Evolutionary conservation across 306 rosid genomes (phyloP), one percentile per base, ranked within the genome.

Genomic region (Leucaena leucocephala): DNA sequence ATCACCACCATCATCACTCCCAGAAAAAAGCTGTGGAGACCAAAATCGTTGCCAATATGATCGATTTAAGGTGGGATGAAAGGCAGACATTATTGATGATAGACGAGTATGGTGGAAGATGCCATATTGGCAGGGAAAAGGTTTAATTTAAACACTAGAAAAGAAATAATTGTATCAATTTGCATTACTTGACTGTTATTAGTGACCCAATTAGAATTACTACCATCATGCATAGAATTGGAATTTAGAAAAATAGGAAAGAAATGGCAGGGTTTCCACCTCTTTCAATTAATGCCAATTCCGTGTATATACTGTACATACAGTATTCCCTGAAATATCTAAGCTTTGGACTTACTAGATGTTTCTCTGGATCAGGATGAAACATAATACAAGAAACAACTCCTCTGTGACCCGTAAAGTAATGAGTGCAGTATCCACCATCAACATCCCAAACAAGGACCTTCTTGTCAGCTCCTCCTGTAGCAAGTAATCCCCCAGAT

Each of bases 361-460:
- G 83, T 79, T 88, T 91, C 68, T 82, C 75, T 0, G 97, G 90
- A 93, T 93, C 92, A 0, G 92, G 97, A 84, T 95, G 98, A 71
- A 95, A 95, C 71, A 89, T 79, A 72, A 92, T 73, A 84, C 88
- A 83, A 49, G 98, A 91, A 85, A 95, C 92, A 69, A 95, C 92
- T 39, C 97, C 95, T 72, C 81, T 82, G 68, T 95, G 99, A 75
- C 97, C 99, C 78, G 83, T 95, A 68, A 90, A 95, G 86, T 83
- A 90, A 84, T 95, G 99, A 22, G 99, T 93, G 77, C 98, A 90
- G 78, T 69, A 95, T 49, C 98, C 97, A 55, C 97, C 98, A 62
- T 93, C 96, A 5, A 93, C 96, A 71, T 95, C 97, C 99, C 99
- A 93, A 69, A 95, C 97, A 19, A 88, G 89, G 66, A 95, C 96